Base-by-base conservation (phyloP, 139 green algal species). In the Chlorella ohadii region DNA sequence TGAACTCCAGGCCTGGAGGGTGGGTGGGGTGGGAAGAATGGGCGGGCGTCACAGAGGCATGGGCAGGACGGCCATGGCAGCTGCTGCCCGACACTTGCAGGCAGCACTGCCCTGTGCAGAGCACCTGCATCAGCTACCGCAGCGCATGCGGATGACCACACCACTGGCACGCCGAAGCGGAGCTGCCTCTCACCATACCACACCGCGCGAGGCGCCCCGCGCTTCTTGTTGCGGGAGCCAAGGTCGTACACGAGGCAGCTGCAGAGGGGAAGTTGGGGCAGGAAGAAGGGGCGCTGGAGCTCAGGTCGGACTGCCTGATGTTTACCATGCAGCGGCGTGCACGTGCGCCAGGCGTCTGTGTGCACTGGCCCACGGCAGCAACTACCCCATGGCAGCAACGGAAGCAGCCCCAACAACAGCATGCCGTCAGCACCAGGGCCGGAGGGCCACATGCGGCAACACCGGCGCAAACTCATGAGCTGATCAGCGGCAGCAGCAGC, bases 191-290 rank as follows among this genome's bases (percentile, higher is more conserved):
- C 51, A 59, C 51, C 51, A 13, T 38, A 56, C 93, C 94, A 96
- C 6, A 96, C 78, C 1, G 93, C 92, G 9, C 93, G 85, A 0
- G 94, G 90, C 2, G 87, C 83, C 25, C 91, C 92, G 6, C 81
- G 83, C 34, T 90, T 87, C n/a, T 86, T 86, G 84, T 92, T 91
- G 19, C 92, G 79, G 20, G 56, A 84, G 31, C 90, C 92, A 78
- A 81, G 91, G 70, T 95, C 92, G 80, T 86, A 92, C 6, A 94
- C 77, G 1, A 94, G 65, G 79, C 91, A 93, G 81, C 91, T 92
- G 90, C 85, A 39, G 12, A 67, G 1, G 27, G 1, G 39, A 9
- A 33, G 27, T 22, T 36, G 0, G 2, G 11, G 51, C 12, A 51
- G 72, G 20, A 51, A n/a, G n/a, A n/a, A n/a, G n/a, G n/a, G n/a